Evolutionary conservation across 1,284 basidiomycete genomes (phyloP).

Genomic region (Pseudozyma hubeiensis): DNA sequence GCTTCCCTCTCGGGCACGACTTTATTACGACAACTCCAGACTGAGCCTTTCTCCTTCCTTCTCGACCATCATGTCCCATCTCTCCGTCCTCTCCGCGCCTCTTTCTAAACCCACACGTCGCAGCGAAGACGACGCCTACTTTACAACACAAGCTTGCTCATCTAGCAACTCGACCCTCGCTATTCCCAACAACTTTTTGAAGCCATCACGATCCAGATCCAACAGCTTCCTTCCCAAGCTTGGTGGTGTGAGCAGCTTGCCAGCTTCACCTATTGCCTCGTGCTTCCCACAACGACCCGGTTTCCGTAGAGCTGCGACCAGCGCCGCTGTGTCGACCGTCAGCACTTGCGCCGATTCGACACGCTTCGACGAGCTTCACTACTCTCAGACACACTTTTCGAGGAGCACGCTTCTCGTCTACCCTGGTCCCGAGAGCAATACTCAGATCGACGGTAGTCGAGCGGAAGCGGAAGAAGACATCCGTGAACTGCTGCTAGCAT

Average conservation of each 20-base stretch:
- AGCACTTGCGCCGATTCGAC: conserved; percentile 10
- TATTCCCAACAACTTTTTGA: conserved; percentile 16
- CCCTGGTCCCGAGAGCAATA: conserved; percentile 12
- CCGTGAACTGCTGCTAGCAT: conserved; percentile 30
- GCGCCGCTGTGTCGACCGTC: conserved; percentile 12
- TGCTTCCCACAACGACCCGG: conserved; percentile 28
- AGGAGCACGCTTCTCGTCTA: conserved; percentile 40
- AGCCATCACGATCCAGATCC: conserved; percentile 16
- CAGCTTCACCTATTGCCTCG: conserved; percentile 18
- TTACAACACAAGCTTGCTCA: conserved; percentile 15
- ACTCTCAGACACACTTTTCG: conserved; percentile 43
- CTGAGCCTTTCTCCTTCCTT: neutral
- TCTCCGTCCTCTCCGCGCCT: conserved; percentile 23
- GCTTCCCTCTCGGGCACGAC: neutral
- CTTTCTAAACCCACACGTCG: conserved; percentile 17
- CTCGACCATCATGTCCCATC: conserved; percentile 35
- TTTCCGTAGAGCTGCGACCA: conserved; percentile 24
- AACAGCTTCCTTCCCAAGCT: conserved; percentile 10
- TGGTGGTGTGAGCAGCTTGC: conserved; percentile 13
- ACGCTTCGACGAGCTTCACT: conserved; percentile 40
- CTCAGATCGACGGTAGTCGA: neutral
- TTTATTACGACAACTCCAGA: neutral
- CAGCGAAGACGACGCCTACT: conserved; percentile 21
- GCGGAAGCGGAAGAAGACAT: conserved; percentile 30
- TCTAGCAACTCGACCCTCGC: conserved; percentile 21